Evolutionary conservation across 345 rosid species (phyloP).

Genomic region (Gossypium sturtianum): DNA sequence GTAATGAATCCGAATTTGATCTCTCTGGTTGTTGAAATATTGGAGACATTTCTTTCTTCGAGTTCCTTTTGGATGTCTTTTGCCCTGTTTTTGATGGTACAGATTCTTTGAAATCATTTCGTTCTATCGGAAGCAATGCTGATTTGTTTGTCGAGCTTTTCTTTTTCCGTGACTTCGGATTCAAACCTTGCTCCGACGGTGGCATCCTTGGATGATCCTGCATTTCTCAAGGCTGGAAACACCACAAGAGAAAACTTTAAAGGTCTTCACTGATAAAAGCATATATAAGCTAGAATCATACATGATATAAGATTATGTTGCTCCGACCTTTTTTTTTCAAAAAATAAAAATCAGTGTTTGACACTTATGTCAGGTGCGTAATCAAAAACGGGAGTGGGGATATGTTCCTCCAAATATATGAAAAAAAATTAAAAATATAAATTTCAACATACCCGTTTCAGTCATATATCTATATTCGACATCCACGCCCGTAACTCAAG

Average conservation of each 20-base stretch:
- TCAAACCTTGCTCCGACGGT: conserved; percentile 32
- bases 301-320: not conserved
- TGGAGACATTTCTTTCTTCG: conserved; percentile 39
- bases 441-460: not conserved
- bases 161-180: conserved; percentile 41
- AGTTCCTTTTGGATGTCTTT: conserved; percentile 41
- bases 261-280: not conserved
- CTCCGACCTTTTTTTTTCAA: not conserved
- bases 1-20: conserved; percentile 63
- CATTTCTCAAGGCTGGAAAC: conserved; percentile 31
- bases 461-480: not conserved
- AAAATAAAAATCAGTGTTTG: not conserved
- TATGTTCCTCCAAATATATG: not conserved
- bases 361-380: not conserved
- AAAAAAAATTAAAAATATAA: not conserved
- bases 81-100: conserved; percentile 20
- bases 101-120: conserved; percentile 22
- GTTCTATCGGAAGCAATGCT: conserved; percentile 28
- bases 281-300: not conserved
- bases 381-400: not conserved
- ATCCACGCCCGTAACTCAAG: too few relatives aligned
- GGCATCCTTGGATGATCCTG: conserved; percentile 49
- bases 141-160: conserved; percentile 31
- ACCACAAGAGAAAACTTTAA: not conserved
- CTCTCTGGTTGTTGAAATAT: conserved; percentile 49